phyloP scores from a whole-genome alignment of 331 rosid genomes.

The Cydonia oblonga region DNA sequence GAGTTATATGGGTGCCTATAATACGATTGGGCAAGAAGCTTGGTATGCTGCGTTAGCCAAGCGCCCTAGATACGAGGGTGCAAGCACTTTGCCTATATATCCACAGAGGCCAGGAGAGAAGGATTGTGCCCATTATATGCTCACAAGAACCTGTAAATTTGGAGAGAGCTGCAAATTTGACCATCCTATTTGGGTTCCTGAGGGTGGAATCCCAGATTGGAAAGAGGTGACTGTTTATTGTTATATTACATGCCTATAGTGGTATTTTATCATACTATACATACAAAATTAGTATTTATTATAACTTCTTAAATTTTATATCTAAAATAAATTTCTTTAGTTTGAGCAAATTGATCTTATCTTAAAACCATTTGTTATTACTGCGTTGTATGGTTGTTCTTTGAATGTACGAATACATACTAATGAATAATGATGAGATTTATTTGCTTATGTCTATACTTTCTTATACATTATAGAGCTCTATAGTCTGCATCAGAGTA shows the following conservation, averaged over 20 bases:
- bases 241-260: slow-evolving; percentile 42
- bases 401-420: not conserved
- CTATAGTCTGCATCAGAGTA: not conserved
- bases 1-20: slow-evolving; percentile 63
- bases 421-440: not conserved
- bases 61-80: slow-evolving; percentile 87
- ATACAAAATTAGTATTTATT: slow-evolving; percentile 20
- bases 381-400: not conserved
- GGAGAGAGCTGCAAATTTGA: slow-evolving; percentile 99
- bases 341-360: not conserved
- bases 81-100: slow-evolving; percentile 82
- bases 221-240: slow-evolving; percentile 93
- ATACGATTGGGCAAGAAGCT: slow-evolving; percentile 89
- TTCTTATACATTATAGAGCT: not conserved
- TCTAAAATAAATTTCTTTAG: not conserved
- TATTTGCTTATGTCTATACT: not conserved
- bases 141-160: slow-evolving; percentile 96
- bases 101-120: slow-evolving; percentile 99
- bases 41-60: slow-evolving; percentile 82
- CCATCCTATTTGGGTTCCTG: slow-evolving; percentile 99
- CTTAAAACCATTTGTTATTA: not conserved
- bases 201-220: slow-evolving; percentile 99
- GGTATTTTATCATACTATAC: slow-evolving; percentile 24
- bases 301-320: not conserved
- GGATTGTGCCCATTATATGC: slow-evolving; percentile 99